Evolutionary conservation across 2,329 filamentous ascomycete genomes (phyloP), one percentile per base, ranked within the genome.

Genomic region (Cyclaneusma minus): DNA sequence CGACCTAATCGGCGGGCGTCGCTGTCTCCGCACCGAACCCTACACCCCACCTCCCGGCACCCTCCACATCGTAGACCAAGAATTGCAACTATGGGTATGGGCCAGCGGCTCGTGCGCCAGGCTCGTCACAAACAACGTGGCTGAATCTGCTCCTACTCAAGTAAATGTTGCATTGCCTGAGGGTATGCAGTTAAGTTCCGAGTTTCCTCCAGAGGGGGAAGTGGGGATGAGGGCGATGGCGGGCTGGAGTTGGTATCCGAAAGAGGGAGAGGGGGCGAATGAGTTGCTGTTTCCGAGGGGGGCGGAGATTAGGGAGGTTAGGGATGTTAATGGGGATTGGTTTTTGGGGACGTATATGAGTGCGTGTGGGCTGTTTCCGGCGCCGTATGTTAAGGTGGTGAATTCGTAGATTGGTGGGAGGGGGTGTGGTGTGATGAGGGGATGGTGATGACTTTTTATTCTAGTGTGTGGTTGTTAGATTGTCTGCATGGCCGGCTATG

Each of bases 261-360:
- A 65, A 3, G 52, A 61, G 0, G 62, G 55, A 5, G 59, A 53
- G 0, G 66, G 66, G 2, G 59, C 58, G 12, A 80, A 93, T 45
- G 87, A 95, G 52, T 53, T 95, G 21, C 51, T 74, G 35, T 94
- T 95, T 40, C 87, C 87, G 0, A 73, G 72, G 26, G 74, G 79
- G 7, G 84, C 85, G 0, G 80, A 89, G 49, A 67, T 95, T 9
- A 63, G 64, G 5, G 87, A 95, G 54, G 70, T 78, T 19, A 77
- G 87, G 47, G 79, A 89, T 48, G 70, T 91, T 24, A 93, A 93
- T 47, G 80, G 76, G 11, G 84, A 93, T 48, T 95, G 85, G 85
- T 84, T 67, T 43, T 78, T 76, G 54, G 87, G 87, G 1, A 71
- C 72, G 15, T 94, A 92, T 57, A 84, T 83, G 54, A 84, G 83